Conservation (phyloP, 2,329 filamentous ascomycete genomes). For the Elsinoe australis region DNA sequence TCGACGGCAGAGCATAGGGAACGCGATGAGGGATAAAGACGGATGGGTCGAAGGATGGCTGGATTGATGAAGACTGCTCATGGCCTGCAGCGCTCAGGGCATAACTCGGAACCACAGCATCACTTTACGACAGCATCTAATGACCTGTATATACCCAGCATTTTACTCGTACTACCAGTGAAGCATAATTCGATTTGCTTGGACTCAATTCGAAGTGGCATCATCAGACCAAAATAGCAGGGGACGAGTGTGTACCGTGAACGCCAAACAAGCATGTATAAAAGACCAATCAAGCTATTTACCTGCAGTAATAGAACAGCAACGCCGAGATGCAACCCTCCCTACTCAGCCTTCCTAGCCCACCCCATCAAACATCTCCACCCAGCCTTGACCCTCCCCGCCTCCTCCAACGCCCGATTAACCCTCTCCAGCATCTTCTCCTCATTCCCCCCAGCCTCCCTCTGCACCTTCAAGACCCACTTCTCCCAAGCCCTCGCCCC, state of each 20-base stretch:
- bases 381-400: slow-evolving; percentile 48
- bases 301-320: background rate
- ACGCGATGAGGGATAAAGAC: slow-evolving; percentile 13
- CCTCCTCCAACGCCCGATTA: slow-evolving; percentile 52
- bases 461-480: slow-evolving; percentile 83
- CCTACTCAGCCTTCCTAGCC: slow-evolving; percentile 43
- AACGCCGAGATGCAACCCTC: background rate
- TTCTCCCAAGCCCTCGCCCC: slow-evolving; percentile 92
- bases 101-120: background rate
- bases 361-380: slow-evolving; percentile 56
- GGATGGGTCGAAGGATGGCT: slow-evolving; percentile 17
- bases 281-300: too few species aligned
- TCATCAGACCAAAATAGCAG: too few species aligned
- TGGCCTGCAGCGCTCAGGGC: background rate
- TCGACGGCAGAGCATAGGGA: background rate
- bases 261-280: too few species aligned
- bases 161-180: too few species aligned
- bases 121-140: slow-evolving; percentile 7
- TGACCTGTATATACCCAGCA: slow-evolving; percentile 11
- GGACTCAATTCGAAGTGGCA: too few species aligned
- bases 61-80: slow-evolving; percentile 1
- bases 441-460: slow-evolving; percentile 68
- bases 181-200: too few species aligned
- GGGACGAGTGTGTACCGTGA: too few species aligned
- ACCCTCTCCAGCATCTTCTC: slow-evolving; percentile 48